Evolutionary conservation across 2,329 filamentous ascomycete genomes (phyloP).

Genomic region (Trichothecium sympodiale): DNA sequence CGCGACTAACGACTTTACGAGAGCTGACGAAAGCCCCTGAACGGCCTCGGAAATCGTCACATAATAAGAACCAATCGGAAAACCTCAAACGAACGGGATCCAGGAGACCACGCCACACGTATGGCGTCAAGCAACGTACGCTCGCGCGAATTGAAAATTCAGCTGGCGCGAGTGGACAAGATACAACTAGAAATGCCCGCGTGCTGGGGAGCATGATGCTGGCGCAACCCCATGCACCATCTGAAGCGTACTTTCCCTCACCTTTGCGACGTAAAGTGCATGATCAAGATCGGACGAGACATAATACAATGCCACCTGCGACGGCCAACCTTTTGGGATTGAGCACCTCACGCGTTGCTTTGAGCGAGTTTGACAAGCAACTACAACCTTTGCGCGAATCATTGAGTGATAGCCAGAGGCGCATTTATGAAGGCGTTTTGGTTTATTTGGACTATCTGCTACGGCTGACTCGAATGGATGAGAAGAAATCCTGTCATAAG

Average conservation of each 20-base stretch:
- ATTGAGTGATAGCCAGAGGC: conserved; percentile 13
- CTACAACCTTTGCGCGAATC: conserved; percentile 13
- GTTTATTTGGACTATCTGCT: conserved; percentile 18
- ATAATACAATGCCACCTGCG: too few species aligned
- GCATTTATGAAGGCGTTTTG: conserved; percentile 21
- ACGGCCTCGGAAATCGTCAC: conserved; percentile 11
- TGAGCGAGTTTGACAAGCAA: conserved; percentile 10
- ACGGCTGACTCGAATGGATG: conserved; percentile 12
- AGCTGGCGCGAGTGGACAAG: too few species aligned
- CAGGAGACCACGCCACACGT: conserved; percentile 19
- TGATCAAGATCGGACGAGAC: too few species aligned
- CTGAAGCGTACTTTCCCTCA: too few species aligned
- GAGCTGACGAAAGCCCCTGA: conserved; percentile 15
- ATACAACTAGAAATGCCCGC: too few species aligned
- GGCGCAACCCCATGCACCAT: too few species aligned
- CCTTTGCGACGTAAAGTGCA: too few species aligned
- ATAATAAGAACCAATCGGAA: background rate
- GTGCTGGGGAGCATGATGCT: too few species aligned
- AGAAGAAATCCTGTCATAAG: conserved; percentile 13
- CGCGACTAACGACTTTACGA: conserved; percentile 27
- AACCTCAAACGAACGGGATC: conserved; percentile 4
- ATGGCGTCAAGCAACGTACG: conserved; percentile 7
- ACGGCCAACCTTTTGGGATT: too few species aligned
- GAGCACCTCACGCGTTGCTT: conserved; percentile 3
- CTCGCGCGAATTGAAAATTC: too few species aligned